Evolutionary conservation across 2,329 filamentous ascomycete genomes (phyloP), one percentile per base, ranked within the genome.

Genomic region (Daldinia sp.): DNA sequence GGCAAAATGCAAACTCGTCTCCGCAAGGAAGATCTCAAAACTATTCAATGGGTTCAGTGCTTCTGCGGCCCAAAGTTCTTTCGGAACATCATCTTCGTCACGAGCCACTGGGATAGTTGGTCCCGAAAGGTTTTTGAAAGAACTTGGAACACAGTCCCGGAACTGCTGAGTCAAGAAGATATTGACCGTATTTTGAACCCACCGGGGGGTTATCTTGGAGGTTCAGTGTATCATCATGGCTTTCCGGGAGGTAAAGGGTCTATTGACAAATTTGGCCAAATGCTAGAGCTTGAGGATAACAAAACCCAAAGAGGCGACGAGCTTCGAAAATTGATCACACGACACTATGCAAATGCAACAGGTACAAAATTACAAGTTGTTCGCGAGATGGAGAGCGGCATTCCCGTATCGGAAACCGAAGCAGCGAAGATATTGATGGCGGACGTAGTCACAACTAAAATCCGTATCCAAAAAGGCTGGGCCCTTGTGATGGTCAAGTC

Each of bases 211-310:
- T 54, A 54, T 6, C n/a, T 1, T 35, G 51, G 33, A 23, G 51
- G 51, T 9, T 7, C 51, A n/a, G 51, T 54, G 10, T 54, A 54
- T 6, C 51, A 54, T 15, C 51, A 54, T 23, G 51, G 51, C 30
- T 54, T 54, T 10, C 51, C 51, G 3, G 33, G 18, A 23, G 51
- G 51, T 6, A 20, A 54, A 4, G 51, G 51, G 18, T 37, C 51
- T 4, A 4, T 23, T 6, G n/a, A 54, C 12, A 6, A 6, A 1
- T 50, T n/a, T 12, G 9, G 6, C 1, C n/a, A 5, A 10, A 20
- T 53, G 28, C 12, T 48, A 9, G 33, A 35, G 7, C 33, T 35
- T 35, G 33, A 35, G 7, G 20, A 48, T 6, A 13, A 50, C 9
- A 18, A 50, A 26, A 15, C 46, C 3, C 15, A 35, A 53, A 33